Percentiles rank a stretch among this genome's conserved stretches.
Evolutionary conservation across 768 basidiomycete genomes (phyloP).

Genomic region (Mycena chlorophos): DNA sequence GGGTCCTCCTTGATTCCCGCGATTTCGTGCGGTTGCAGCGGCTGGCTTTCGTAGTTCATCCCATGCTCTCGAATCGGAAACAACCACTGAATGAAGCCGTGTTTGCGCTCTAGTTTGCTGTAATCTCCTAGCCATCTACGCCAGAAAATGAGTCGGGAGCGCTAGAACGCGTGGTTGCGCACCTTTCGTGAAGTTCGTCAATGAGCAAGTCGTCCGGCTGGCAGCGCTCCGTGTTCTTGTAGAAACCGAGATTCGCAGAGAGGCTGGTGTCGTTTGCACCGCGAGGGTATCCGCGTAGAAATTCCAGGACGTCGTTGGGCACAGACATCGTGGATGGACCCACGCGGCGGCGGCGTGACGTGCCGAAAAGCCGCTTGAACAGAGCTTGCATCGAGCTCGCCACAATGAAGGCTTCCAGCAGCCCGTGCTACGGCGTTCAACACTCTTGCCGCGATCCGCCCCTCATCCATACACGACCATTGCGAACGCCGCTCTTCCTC

Average conservation of each 20-base stretch:
- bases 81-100: constrained; percentile 81
- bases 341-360: background rate
- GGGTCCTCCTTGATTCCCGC: constrained; percentile 52
- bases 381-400: background rate
- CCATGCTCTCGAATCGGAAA: constrained; percentile 77
- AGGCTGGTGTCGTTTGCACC: constrained; percentile 37
- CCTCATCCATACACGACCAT: no score
- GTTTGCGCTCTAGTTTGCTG: constrained; percentile 60
- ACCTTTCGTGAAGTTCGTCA: constrained; percentile 65
- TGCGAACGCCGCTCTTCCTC: no score
- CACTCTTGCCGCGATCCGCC: no score
- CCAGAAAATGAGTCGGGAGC: background rate
- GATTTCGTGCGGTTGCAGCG: constrained; percentile 67
- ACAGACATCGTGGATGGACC: constrained; percentile 38
- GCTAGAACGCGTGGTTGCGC: constrained; percentile 21
- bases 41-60: constrained; percentile 67
- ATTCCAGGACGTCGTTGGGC: constrained; percentile 57
- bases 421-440: no score
- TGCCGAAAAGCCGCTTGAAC: background rate
- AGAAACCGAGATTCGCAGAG: constrained; percentile 60
- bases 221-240: constrained; percentile 56
- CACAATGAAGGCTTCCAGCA: no score
- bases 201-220: constrained; percentile 61
- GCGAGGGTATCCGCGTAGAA: constrained; percentile 55
- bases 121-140: constrained; percentile 68